These are phyloP conservation scores for Plantago rigida DNA, from an alignment of 305 asterid genomes.

Conservation along the genomic window DNA sequence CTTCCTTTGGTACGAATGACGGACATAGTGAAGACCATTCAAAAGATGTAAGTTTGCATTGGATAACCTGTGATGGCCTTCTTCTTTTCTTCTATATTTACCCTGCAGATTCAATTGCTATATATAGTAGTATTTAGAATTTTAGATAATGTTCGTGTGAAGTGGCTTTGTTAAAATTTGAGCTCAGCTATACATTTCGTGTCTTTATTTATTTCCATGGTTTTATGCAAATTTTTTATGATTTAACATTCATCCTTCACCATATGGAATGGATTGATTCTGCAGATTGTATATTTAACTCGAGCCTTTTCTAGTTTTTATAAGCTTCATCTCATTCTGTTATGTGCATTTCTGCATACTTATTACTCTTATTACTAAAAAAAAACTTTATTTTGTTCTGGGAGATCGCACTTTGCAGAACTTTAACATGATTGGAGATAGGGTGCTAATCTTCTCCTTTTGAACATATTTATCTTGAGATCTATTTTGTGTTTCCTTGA, in stretches of 20 bases:
- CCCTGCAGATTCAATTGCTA: constrained; percentile 14
- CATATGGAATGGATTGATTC: constrained; percentile 14
- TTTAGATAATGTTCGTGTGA: constrained; percentile 17
- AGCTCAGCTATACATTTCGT: too few relatives aligned
- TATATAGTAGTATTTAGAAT: too few relatives aligned
- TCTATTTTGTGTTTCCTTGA: neutral
- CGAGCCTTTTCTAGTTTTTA: constrained; percentile 11
- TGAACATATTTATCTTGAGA: neutral
- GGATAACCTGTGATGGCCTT: constrained; percentile 21
- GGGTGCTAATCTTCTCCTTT: too few relatives aligned
- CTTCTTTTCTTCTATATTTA: neutral
- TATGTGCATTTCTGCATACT: neutral
- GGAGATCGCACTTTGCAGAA: too few relatives aligned
- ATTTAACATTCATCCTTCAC: neutral
- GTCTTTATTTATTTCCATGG: too few relatives aligned
- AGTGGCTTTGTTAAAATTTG: neutral
- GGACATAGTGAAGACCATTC: constrained; percentile 42
- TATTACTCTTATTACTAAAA: too few relatives aligned
- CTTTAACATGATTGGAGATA: too few relatives aligned
- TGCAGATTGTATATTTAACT: constrained; percentile 15
- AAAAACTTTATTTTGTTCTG: too few relatives aligned
- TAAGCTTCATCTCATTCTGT: neutral
- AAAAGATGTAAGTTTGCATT: constrained; percentile 52
- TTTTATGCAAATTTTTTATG: too few relatives aligned
- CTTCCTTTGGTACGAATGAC: constrained; percentile 39